Evolutionary conservation across 805 yeast species (phyloP), one percentile per base, ranked within the genome.

Genomic region (Candida ipomoeae): DNA sequence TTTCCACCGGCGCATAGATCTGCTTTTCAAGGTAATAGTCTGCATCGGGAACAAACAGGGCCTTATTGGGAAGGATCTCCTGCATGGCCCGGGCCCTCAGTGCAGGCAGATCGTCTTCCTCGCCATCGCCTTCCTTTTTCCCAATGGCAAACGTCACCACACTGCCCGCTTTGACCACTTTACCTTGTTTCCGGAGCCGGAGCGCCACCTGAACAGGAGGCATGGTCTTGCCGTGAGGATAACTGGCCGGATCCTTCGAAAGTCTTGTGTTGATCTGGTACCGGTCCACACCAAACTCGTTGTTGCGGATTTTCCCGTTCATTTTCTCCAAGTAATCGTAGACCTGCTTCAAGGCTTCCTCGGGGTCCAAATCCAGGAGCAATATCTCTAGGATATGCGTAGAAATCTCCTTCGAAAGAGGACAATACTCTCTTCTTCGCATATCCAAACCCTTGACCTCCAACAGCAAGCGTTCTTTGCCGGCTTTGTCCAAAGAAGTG

Each of bases 401-500:
- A 1, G 97, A 89, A 5, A 87, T 81, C 48, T 92, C 96, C 65
- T 91, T 94, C 0, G 98, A 89, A 45, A 94, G 70, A 45, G 90
- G 96, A 71, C 97, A 89, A 66, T 80, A 94, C 68, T 94, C 99
- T 75, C 99, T 89, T 68, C 99, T 90, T 63, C 81, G 84, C 96
- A 94, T 85, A 73, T 94, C 99, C 45, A 94, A 78, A 62, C 99
- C 99, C 66, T 94, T 94, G 40, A 92, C 96, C 67, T 94, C 97
- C 55, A 92, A 73, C 17, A 71, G 65, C 5, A 83, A 71, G 3
- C 51, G 48, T 46, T 70, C 74, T 51, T 85, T 81, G 10, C 80
- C 79, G 10, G 89, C 86, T 36, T 73, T 71, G 58, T 77, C 76
- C 52, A 74, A 59, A 0, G 79, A 66, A 31, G 80, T 81, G 60